A percentile compares a stretch with the other conserved stretches of the same genome.
phyloP scores from a whole-genome alignment of 2,329 filamentous ascomycete species.

The Calonectria hawksworthii region DNA sequence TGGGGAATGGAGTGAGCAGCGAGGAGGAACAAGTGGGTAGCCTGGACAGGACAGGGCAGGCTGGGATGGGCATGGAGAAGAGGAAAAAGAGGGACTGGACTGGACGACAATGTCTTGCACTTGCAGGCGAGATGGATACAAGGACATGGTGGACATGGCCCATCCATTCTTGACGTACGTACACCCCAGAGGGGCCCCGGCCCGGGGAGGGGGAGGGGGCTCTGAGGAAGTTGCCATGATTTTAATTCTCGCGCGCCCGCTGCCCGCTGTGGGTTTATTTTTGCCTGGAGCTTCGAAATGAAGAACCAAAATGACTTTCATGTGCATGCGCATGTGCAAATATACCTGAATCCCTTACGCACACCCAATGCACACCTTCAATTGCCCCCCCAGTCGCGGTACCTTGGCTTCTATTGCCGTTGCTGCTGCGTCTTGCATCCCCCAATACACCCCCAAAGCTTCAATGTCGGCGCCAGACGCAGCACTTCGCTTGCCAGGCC shows the following conservation, averaged over 20 bases:
- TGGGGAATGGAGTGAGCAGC: conserved; percentile 15
- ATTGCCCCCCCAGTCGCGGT: conserved; percentile 3
- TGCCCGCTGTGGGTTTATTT: background rate
- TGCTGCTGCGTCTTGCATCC: conserved; percentile 1
- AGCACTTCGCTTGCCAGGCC: background rate
- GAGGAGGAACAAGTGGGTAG: conserved; percentile 16
- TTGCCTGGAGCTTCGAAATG: background rate
- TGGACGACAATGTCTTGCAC: conserved; percentile 7
- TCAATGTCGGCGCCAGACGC: background rate
- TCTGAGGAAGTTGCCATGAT: conserved; percentile 2
- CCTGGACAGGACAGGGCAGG: background rate
- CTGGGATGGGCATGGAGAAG: conserved; percentile 19
- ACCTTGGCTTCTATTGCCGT: conserved; percentile 3
- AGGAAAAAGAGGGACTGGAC: conserved; percentile 2
- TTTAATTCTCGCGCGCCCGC: conserved; percentile 9
- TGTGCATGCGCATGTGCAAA: background rate
- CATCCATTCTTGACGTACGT: conserved; percentile 14
- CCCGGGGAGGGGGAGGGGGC: background rate
- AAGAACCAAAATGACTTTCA: background rate
- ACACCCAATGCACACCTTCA: background rate
- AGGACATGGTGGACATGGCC: conserved; percentile 3
- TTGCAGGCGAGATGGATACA: conserved; percentile 4
- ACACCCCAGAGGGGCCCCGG: conserved; percentile 12
- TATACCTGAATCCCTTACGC: background rate
- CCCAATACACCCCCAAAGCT: conserved; percentile 2